Percentiles rank a stretch among this genome's conserved stretches.
These are phyloP conservation scores for Knufia fluminis DNA, from an alignment of 2,329 filamentous ascomycete species.

Conservation along the genomic window DNA sequence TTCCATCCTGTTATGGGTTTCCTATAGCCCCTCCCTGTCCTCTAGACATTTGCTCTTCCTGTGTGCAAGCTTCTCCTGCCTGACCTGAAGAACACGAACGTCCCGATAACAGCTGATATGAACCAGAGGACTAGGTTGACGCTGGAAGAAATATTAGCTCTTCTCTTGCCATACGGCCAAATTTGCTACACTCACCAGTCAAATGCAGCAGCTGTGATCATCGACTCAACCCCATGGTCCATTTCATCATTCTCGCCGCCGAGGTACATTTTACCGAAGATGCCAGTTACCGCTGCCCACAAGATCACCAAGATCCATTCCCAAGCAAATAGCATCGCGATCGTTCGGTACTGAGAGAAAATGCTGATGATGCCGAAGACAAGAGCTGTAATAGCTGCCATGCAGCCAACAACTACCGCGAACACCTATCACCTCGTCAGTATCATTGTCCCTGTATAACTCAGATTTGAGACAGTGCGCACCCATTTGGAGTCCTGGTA, in stretches of 20 bases:
- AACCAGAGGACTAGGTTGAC: constrained; percentile 69
- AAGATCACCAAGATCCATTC: constrained; percentile 64
- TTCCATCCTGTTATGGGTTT: background rate
- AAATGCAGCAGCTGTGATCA: constrained; percentile 83
- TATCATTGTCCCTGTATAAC: background rate
- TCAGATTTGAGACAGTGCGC: constrained; percentile 22
- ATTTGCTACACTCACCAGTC: constrained; percentile 43
- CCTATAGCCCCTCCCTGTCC: background rate
- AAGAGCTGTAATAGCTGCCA: constrained; percentile 56
- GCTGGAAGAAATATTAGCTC: background rate
- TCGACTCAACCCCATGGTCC: constrained; percentile 55
- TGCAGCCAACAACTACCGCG: constrained; percentile 58
- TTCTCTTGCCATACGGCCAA: too few species aligned
- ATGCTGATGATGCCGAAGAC: constrained; percentile 59
- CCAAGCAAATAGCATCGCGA: constrained; percentile 49
- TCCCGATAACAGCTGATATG: constrained; percentile 42
- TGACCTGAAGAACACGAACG: background rate
- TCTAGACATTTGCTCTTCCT: background rate
- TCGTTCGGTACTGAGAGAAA: constrained; percentile 26
- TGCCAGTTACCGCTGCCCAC: constrained; percentile 72
- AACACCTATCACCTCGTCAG: constrained; percentile 44
- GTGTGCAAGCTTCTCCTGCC: background rate
- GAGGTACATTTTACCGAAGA: constrained; percentile 78
- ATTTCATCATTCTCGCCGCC: constrained; percentile 55
- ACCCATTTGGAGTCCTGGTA: constrained; percentile 63